Evolutionary conservation across 2,329 filamentous ascomycete genomes (phyloP).

Genomic region (Epichloe gansuensis): DNA sequence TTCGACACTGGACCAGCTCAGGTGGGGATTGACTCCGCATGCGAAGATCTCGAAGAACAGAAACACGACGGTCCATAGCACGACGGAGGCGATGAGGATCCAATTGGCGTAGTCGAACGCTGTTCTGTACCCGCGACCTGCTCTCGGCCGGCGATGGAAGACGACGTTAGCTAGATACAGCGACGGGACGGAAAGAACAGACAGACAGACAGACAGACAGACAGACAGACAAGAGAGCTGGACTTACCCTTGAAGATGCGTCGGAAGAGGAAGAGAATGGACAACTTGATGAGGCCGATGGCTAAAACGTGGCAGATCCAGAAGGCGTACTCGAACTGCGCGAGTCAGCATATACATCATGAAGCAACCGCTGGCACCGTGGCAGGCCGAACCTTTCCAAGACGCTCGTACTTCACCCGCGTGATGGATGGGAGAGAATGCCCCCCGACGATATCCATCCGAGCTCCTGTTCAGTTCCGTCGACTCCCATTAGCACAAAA

Average conservation of each 20-base stretch:
- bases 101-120: background rate
- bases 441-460: background rate
- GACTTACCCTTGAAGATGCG: background rate
- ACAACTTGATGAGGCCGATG: background rate
- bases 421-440: background rate
- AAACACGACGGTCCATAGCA: background rate
- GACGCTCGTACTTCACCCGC: background rate
- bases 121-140: background rate
- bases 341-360: background rate
- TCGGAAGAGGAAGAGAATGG: background rate
- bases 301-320: background rate
- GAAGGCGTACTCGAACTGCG: background rate
- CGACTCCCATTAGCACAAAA: too few relatives aligned
- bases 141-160: too few relatives aligned
- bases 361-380: too few relatives aligned
- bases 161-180: too few relatives aligned
- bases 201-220: too few relatives aligned
- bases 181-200: background rate
- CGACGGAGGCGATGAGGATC: background rate
- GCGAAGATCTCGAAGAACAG: background rate
- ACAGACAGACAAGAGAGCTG: too few relatives aligned
- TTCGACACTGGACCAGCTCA: background rate
- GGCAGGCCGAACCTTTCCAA: background rate
- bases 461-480: background rate
- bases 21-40: background rate